Base-by-base conservation (phyloP, 805 yeast genomes). In the Starmera amethionina region DNA sequence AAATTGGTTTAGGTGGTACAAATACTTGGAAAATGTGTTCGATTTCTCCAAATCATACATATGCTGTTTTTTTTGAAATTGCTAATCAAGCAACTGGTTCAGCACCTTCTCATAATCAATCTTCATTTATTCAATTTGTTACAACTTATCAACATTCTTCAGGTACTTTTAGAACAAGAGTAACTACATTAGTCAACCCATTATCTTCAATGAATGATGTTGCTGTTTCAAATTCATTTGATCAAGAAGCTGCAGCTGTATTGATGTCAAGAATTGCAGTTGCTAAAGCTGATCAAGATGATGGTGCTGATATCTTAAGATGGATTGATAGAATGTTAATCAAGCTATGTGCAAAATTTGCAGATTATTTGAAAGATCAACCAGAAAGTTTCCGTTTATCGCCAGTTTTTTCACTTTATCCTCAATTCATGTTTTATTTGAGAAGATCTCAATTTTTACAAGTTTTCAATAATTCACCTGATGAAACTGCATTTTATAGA, bases 241-340 rank as follows among this genome's bases (percentile, higher is more conserved):
- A 93, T 64, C 97, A 93, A 69, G 97, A 93, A 63, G 96, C 97
- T 11, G 96, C 98, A 4, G 95, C 96, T 13, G 97, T 89, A 1
- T 67, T 89, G 43, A 82, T 90, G 80, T 82, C 97, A 2, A 73
- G 97, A 58, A 74, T 90, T 40, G 93, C 96, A 10, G 88, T 90
- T 35, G 82, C 75, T 70, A 88, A 88, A 60, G 75, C 79, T 8
- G 75, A 75, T 48, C 74, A 82, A 22, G 96, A 88, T 54, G 95
- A 87, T 53, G 93, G 93, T 34, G 89, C 94, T 12, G 97, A 90
- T 59, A 84, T 90, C 18, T 73, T 89, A 55, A 72, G 95, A 62
- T 90, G 97, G 97, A 80, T 87, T 46, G 98, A 93, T 65, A 79
- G 95, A 51, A 83, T 85, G 65, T 70, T 93, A 55, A 87, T 93